Percentiles rank a stretch among this genome's conserved stretches.
These are phyloP conservation scores for Candolleomyces eurysporus DNA, from an alignment of 768 basidiomycete species.

Conservation along the genomic window DNA sequence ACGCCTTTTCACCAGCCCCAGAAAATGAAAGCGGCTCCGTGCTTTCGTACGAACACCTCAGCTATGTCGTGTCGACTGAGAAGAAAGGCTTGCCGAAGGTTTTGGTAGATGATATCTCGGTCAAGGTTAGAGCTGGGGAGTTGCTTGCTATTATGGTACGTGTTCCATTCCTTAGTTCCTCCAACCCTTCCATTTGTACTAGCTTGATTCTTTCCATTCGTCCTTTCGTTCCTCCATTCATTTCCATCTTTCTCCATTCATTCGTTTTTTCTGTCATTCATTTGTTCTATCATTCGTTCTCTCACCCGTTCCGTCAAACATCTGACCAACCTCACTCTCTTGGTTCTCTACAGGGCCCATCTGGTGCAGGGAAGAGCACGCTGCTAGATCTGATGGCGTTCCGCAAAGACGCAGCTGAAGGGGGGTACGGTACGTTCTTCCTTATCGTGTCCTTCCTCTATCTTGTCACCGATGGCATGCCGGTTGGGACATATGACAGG, in stretches of 20 bases:
- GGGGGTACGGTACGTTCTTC: conserved; percentile 25
- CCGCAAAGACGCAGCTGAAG: conserved; percentile 28
- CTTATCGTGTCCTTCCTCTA: background rate
- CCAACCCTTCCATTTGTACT: too few species aligned
- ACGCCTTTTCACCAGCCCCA: too few species aligned
- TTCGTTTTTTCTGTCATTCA: too few species aligned
- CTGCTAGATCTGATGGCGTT: conserved; percentile 45
- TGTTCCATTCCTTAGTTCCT: background rate
- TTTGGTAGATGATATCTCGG: conserved; percentile 40
- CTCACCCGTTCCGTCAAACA: background rate
- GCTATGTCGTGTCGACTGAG: conserved; percentile 26
- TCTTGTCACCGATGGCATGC: background rate
- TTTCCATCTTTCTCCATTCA: too few species aligned
- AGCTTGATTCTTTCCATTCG: too few species aligned
- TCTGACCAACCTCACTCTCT: background rate
- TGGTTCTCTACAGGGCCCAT: conserved; percentile 32
- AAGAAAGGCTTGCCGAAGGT: conserved; percentile 23
- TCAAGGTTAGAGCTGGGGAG: conserved; percentile 37
- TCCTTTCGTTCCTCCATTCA: too few species aligned
- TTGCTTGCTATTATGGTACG: conserved; percentile 43
- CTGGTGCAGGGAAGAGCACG: conserved; percentile 49
- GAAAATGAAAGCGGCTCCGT: conserved; percentile 15
- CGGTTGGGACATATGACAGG: conserved; percentile 18
- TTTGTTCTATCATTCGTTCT: too few species aligned
- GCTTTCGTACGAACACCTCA: conserved; percentile 32